Conservation (phyloP, 2,329 filamentous ascomycete genomes). For the Monosporascus sp. region DNA sequence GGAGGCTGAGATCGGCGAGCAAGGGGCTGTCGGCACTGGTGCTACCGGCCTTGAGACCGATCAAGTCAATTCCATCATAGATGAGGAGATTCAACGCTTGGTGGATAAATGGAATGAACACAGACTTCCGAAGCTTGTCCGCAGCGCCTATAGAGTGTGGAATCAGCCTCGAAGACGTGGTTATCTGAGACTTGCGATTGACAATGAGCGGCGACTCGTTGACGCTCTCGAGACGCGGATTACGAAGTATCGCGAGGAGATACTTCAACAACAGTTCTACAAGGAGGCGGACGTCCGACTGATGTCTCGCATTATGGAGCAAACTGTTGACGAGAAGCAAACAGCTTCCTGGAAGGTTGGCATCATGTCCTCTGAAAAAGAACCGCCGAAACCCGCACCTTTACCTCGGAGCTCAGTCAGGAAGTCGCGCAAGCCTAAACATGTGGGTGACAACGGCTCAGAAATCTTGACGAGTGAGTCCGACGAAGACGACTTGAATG, state of each 20-base stretch:
- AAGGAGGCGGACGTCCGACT: slow-evolving; percentile 45
- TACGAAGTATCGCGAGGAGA: slow-evolving; percentile 45
- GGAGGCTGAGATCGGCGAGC: slow-evolving; percentile 44
- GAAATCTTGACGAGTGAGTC: slow-evolving; percentile 47
- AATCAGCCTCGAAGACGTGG: slow-evolving; percentile 40
- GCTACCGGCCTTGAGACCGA: slow-evolving; percentile 33
- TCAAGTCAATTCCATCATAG: slow-evolving; percentile 47
- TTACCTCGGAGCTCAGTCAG: slow-evolving; percentile 15
- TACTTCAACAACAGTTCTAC: slow-evolving; percentile 48
- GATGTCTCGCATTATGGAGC: slow-evolving; percentile 56
- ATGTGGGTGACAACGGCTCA: slow-evolving; percentile 32
- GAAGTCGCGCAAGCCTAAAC: slow-evolving; percentile 9
- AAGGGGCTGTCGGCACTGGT: slow-evolving; percentile 15
- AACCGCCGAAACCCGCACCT: slow-evolving; percentile 31
- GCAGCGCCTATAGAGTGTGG: slow-evolving; percentile 60
- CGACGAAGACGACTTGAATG: slow-evolving; percentile 36
- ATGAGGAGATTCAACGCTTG: slow-evolving; percentile 46
- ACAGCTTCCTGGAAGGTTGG: slow-evolving; percentile 44
- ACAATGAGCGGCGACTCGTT: slow-evolving; percentile 36
- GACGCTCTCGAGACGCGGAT: slow-evolving; percentile 45
- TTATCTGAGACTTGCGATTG: slow-evolving; percentile 33
- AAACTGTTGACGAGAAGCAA: slow-evolving; percentile 57
- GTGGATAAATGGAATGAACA: slow-evolving; percentile 51
- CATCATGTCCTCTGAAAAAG: slow-evolving; percentile 35
- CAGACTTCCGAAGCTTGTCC: slow-evolving; percentile 49